Evolutionary conservation across 371 early-diverging fungal species (phyloP), one percentile per base, ranked within the genome.

Genomic region (Amoeboaphelidium occidentale): DNA sequence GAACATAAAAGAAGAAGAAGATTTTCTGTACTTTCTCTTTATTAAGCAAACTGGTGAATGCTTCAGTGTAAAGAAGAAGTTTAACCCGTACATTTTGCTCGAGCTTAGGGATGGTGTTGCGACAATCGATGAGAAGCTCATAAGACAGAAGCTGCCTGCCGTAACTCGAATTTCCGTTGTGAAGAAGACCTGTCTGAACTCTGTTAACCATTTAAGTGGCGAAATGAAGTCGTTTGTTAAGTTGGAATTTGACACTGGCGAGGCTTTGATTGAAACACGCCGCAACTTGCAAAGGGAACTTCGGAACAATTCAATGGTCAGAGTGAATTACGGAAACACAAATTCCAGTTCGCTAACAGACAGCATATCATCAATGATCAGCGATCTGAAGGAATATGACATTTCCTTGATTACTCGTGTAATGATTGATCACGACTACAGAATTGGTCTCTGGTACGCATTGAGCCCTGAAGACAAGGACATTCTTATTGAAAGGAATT

Each of bases 391-490:
- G 24, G 97, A 97, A 59, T 84, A 81, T 55, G 97, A 97, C 58
- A 73, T 97, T 14, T 80, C 84, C 21, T 97, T 90, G 57, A 84
- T 89, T 57, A 68, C 81, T 42, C 79, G 97, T 20, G 83, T 83
- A 2, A 87, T 88, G 17, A 93, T 96, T 25, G 94, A 96, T 62
- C 66, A 74, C 49, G 89, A 87, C 54, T 74, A 89, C 43, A 81
- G 97, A 6, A 91, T 97, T 10, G 97, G 97, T n/a, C 59, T 78
- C 10, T 97, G 97, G 97, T 97, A 93, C 62, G 74, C 60, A 6
- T 82, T 83, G 20, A 65, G 63, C 32, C 78, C 57, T 1, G 47
- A 25, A 39, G 47, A 20, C 27, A 48, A 23, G 13, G 45, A 43
- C 42, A 69, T 88, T 13, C 64, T 57, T 0, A 57, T 93, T 25